Base-by-base conservation (phyloP, 2,329 filamentous ascomycete species). In the Colletotrichum caudatum region DNA sequence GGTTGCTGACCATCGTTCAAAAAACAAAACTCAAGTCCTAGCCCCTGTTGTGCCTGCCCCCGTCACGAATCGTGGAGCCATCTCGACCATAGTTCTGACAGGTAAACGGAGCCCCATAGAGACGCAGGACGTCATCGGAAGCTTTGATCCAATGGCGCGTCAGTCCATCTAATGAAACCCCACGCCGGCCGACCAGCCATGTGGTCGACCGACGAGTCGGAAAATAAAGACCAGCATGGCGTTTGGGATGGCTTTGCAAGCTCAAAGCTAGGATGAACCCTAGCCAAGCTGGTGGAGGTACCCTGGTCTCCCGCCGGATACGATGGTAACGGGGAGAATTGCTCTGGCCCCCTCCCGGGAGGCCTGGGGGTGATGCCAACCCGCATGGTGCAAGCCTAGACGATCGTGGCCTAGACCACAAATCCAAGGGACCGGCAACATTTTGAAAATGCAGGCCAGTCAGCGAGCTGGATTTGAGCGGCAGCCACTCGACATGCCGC, bases 301-400 rank as follows among this genome's bases (percentile, higher is more conserved):
- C 46, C 65, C 59, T 56, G 44, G 60, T 37, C 54, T 69, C 59
- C 48, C 60, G 58, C 48, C 60, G 58, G 69, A 44, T 59, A 33
- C 56, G 63, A 41, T 61, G 56, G 18, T 26, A 41, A 41, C 46
- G 58, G 60, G 60, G 48, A 59, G 26, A 35, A 35, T 59, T 68
- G 37, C 16, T 60, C 29, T 51, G 20, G 18, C 46, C 29, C 26
- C 29, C n/a, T 59, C 7, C 33, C 48, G 48, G 69, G 69, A 72
- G 65, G 69, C 69, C 69, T 72, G 54, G 54, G 46, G 54, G 69
- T 69, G 65, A 63, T 71, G 69, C 23, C 54, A 64, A 71, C 65
- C 58, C 48, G 46, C 69, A 46, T 71, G 59, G 46, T 54, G 54
- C 12, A 39, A 35, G 29, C 26, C 59, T 64, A 48, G 53, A 64